Evolutionary conservation across 2,329 filamentous ascomycete genomes (phyloP).

Genomic region (Ambrosiella xylebori): DNA sequence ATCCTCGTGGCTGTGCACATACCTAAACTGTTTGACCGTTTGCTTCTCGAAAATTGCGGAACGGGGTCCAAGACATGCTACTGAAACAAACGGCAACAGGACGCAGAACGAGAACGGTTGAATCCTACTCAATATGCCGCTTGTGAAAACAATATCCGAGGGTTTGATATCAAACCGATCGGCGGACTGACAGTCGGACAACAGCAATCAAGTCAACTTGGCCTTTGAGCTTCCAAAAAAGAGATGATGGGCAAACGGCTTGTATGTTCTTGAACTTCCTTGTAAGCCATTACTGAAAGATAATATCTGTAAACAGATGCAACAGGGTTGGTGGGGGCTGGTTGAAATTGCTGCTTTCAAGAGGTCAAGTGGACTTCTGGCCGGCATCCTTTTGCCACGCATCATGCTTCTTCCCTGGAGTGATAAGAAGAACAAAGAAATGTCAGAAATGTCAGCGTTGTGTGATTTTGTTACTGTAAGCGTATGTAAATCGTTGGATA

Average conservation of each 20-base stretch:
- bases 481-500: no score
- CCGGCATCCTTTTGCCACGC: background rate
- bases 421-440: no score
- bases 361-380: background rate
- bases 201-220: no score
- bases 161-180: no score
- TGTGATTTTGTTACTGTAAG: no score
- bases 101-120: background rate
- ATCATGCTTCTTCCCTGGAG: background rate
- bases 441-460: no score
- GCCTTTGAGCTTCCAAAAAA: no score
- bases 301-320: background rate
- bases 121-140: background rate
- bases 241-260: no score
- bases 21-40: background rate
- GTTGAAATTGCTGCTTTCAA: background rate
- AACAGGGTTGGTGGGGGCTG: background rate
- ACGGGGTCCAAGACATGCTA: background rate
- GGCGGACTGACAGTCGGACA: no score
- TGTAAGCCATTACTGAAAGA: no score
- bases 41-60: background rate
- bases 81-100: background rate
- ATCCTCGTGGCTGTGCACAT: background rate
- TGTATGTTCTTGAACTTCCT: no score
- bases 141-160: no score